These are phyloP conservation scores for Pestalotiopsis sp. DNA, from an alignment of 2,329 filamentous ascomycete species.

Conservation along the genomic window DNA sequence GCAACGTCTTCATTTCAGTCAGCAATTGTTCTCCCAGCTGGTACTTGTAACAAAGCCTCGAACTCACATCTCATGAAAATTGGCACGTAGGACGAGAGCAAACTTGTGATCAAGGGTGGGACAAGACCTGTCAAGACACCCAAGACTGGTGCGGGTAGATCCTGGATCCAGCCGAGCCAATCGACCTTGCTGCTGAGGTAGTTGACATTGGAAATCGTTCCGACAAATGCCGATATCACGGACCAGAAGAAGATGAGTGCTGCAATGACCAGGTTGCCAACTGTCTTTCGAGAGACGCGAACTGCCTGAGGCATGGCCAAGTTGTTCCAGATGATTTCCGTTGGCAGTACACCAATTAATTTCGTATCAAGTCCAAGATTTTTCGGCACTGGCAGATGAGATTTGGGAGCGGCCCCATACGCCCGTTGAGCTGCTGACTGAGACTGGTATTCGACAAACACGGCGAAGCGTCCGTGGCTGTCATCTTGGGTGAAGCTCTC, in stretches of 20 bases:
- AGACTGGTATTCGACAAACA: conserved; percentile 90
- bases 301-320: conserved; percentile 49
- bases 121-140: conserved; percentile 84
- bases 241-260: conserved; percentile 86
- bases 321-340: conserved; percentile 86
- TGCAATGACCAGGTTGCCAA: conserved; percentile 68
- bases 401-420: conserved; percentile 57
- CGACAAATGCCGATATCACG: conserved; percentile 75
- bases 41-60: neutral
- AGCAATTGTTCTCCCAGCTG: neutral
- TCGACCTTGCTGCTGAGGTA: conserved; percentile 65
- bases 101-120: conserved; percentile 75
- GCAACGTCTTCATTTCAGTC: conserved; percentile 58
- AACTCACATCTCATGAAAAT: conserved; percentile 70
- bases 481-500: neutral
- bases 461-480: conserved; percentile 57
- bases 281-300: conserved; percentile 41
- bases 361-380: conserved; percentile 11
- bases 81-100: conserved; percentile 83
- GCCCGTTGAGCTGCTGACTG: conserved; percentile 85
- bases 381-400: conserved; percentile 19
- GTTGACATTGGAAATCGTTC: conserved; percentile 81
- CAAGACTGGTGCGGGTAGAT: conserved; percentile 69
- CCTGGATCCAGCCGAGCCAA: conserved; percentile 74
- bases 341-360: conserved; percentile 75